Percentiles rank a stretch among this genome's conserved stretches.
Evolutionary conservation across 2,329 filamentous ascomycete genomes (phyloP).

Genomic region (Nigrospora osmanthi): DNA sequence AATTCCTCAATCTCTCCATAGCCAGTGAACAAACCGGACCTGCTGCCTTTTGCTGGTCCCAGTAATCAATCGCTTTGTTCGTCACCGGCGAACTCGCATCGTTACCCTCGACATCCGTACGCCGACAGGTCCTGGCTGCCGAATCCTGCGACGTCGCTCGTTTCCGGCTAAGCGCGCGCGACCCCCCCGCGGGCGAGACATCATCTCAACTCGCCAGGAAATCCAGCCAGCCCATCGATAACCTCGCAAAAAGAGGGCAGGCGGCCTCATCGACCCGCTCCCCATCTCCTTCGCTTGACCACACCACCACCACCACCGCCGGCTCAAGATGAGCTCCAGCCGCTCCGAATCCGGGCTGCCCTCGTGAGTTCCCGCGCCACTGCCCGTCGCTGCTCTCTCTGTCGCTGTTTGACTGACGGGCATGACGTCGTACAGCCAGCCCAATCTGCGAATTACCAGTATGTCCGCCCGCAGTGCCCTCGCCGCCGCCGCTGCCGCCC

Average conservation of each 20-base stretch:
- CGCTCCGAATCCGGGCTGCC: conserved; percentile 55
- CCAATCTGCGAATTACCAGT: conserved; percentile 94
- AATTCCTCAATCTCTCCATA: too few relatives aligned
- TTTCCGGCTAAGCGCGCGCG: neutral
- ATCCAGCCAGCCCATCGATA: too few relatives aligned
- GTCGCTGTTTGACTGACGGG: conserved; percentile 20
- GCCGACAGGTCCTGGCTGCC: neutral
- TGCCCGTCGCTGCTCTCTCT: conserved; percentile 1
- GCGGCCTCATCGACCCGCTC: too few relatives aligned
- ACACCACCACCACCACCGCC: neutral
- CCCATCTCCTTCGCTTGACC: neutral
- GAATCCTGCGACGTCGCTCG: neutral
- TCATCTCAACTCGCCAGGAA: too few relatives aligned
- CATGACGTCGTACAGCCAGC: conserved; percentile 43
- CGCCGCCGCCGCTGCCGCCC: conserved; percentile 1
- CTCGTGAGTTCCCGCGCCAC: conserved; percentile 40
- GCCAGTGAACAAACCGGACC: too few relatives aligned
- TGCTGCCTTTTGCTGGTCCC: too few relatives aligned
- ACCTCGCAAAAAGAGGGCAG: too few relatives aligned
- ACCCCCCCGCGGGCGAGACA: too few relatives aligned
- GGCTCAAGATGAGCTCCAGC: conserved; percentile 30
- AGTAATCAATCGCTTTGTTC: too few relatives aligned
- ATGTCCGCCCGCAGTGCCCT: conserved; percentile 26
- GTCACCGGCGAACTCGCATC: too few relatives aligned
- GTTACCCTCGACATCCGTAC: neutral